Evolutionary conservation across 2,329 filamentous ascomycete genomes (phyloP).

Genomic region (Sclerotinia sclerotiorum): DNA sequence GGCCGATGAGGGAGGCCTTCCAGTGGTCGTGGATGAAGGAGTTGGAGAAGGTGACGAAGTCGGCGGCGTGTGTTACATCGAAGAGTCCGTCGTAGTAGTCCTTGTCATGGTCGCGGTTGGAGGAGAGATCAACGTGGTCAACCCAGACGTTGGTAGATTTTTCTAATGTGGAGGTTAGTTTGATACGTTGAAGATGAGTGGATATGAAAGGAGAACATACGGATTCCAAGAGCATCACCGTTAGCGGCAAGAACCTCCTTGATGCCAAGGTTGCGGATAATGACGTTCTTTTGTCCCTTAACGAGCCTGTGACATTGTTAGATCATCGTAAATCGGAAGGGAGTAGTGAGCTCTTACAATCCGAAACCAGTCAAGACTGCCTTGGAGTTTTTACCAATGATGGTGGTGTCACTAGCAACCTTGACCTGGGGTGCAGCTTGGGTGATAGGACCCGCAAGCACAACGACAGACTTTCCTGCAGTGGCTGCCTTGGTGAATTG

Average conservation of each 20-base stretch:
- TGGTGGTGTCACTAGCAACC: constrained; percentile 21
- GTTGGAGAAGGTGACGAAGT: constrained; percentile 47
- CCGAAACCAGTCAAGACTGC: constrained; percentile 16
- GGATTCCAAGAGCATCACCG: constrained; percentile 53
- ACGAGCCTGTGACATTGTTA: constrained; percentile 9
- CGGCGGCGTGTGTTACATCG: constrained; percentile 48
- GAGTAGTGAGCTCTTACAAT: constrained; percentile 5
- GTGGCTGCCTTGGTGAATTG: constrained; percentile 37
- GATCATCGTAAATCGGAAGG: neutral
- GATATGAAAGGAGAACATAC: constrained; percentile 38
- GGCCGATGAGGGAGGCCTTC: constrained; percentile 37
- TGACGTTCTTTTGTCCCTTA: constrained; percentile 50
- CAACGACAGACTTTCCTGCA: constrained; percentile 15
- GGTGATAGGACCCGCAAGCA: constrained; percentile 9
- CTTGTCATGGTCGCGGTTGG: constrained; percentile 43
- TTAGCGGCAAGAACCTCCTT: constrained; percentile 47
- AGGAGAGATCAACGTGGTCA: constrained; percentile 36
- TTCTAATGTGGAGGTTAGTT: neutral
- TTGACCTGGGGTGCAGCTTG: constrained; percentile 8
- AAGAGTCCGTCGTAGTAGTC: constrained; percentile 47
- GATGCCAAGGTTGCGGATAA: constrained; percentile 57
- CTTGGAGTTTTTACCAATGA: constrained; percentile 9
- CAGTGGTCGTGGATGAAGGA: constrained; percentile 47
- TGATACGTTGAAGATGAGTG: neutral
- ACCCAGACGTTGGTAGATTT: constrained; percentile 22